Evolutionary conservation across 2,329 filamentous ascomycete genomes (phyloP).

Genomic region (Monosporascus ibericus): DNA sequence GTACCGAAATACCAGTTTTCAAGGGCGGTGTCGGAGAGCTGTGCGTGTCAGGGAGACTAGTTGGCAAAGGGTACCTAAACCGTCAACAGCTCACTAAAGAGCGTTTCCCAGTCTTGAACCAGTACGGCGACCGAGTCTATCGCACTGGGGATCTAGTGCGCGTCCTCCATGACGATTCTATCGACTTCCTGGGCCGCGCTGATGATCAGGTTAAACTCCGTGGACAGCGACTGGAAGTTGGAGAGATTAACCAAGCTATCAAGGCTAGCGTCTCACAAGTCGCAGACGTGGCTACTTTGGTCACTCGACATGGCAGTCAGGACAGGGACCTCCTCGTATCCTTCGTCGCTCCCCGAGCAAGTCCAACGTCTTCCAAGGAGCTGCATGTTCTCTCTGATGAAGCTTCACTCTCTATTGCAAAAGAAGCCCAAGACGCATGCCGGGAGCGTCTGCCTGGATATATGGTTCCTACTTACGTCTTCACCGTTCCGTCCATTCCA

Average conservation of each 20-base stretch:
- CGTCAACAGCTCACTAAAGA: slow-evolving; percentile 70
- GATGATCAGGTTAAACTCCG: slow-evolving; percentile 92
- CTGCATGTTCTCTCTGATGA: slow-evolving; percentile 25
- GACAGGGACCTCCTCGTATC: slow-evolving; percentile 79
- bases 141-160: slow-evolving; percentile 85
- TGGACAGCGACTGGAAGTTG: slow-evolving; percentile 82
- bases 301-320: slow-evolving; percentile 62
- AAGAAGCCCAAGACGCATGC: slow-evolving; percentile 55
- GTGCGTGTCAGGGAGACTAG: slow-evolving; percentile 79
- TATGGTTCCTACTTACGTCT: slow-evolving; percentile 84
- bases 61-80: slow-evolving; percentile 85
- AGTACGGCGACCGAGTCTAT: slow-evolving; percentile 62
- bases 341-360: slow-evolving; percentile 50
- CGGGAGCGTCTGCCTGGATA: slow-evolving; percentile 67
- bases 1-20: slow-evolving; percentile 64
- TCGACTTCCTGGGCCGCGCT: slow-evolving; percentile 80
- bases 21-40: slow-evolving; percentile 80
- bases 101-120: slow-evolving; percentile 61
- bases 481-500: slow-evolving; percentile 66
- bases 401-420: slow-evolving; percentile 33
- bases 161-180: slow-evolving; percentile 71
- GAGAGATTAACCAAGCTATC: slow-evolving; percentile 84
- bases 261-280: slow-evolving; percentile 51
- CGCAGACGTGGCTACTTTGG: slow-evolving; percentile 68
- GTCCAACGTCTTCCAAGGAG: background rate